Base-by-base conservation (phyloP, 345 rosid species). In the Citrus australasica region DNA sequence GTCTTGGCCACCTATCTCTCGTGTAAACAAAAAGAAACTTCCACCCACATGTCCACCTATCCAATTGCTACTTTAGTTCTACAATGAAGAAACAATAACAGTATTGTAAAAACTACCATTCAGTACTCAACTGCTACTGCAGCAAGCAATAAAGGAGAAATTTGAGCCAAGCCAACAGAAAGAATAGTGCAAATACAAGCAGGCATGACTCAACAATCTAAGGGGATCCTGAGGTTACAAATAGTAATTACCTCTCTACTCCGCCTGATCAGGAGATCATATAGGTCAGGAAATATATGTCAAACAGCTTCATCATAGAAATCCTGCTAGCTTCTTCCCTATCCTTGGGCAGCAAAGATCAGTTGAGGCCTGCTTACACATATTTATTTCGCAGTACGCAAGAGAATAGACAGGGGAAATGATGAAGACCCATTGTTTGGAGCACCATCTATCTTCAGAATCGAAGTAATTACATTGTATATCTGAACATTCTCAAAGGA, bases 401-500 rank as follows among this genome's bases (percentile, higher is more conserved):
- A 82, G 61, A 92, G 90, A 79, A 93, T 53, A 51, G 79, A 71
- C 7, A 37, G 9, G 9, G 93, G 72, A 78, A 93, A 92, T 28
- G 84, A 80, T 2, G 48, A 53, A 70, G 98, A 82, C 37, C 99
- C 99, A 63, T 95, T 95, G 82, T 93, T 95, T 9, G 95, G 85
- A 69, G 98, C 90, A 37, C 91, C 97, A 42, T 88, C 75, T 32
- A 94, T 85, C 75, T 87, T 90, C 63, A 95, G 90, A 84, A 95
- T 95, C n/a, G 97, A 84, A 78, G 97, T 89, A 74, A 95, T 73
- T 76, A 91, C 2, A 83, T 92, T 95, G 79, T 95, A 95, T 74
- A 95, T 95, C 86, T 95, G 88, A 78, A 95, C 90, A 83, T 95
- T 95, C 87, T 93, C 97, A 79, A 95, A 93, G 76, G 98, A 93